phyloP scores from a whole-genome alignment of 176 grass and related monocot genomes.

The Aegilops bicornis region DNA sequence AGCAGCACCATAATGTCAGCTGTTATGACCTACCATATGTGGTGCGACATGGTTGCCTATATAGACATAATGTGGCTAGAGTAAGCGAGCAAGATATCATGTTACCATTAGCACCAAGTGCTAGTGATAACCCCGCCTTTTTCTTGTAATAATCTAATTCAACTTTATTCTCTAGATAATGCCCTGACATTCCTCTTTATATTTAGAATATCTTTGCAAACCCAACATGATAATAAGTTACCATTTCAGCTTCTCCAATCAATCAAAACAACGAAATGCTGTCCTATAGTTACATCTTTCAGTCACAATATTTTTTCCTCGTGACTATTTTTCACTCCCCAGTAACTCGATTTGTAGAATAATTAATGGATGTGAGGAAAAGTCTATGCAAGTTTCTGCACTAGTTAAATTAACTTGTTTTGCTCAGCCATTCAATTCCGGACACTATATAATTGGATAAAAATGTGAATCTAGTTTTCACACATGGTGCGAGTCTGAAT shows the following conservation, averaged over 20 bases:
- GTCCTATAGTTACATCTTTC: conserved; percentile 10
- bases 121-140: not conserved
- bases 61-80: not conserved
- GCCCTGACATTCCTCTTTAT: not conserved
- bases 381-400: not conserved
- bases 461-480: not conserved
- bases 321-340: not conserved
- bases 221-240: not conserved
- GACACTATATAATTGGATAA: not conserved
- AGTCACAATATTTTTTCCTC: not conserved
- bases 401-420: not conserved
- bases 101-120: not conserved
- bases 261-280: not conserved
- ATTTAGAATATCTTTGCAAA: not conserved
- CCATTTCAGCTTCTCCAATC: not conserved
- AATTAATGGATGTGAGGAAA: not conserved
- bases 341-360: not conserved
- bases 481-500: not conserved
- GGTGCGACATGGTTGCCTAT: not conserved
- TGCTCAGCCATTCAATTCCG: not conserved
- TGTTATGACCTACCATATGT: not conserved
- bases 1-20: not conserved
- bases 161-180: not conserved
- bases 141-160: not conserved
- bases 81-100: not conserved